phyloP scores from a whole-genome alignment of 768 basidiomycete genomes.

The Xanthoconium stramineum region DNA sequence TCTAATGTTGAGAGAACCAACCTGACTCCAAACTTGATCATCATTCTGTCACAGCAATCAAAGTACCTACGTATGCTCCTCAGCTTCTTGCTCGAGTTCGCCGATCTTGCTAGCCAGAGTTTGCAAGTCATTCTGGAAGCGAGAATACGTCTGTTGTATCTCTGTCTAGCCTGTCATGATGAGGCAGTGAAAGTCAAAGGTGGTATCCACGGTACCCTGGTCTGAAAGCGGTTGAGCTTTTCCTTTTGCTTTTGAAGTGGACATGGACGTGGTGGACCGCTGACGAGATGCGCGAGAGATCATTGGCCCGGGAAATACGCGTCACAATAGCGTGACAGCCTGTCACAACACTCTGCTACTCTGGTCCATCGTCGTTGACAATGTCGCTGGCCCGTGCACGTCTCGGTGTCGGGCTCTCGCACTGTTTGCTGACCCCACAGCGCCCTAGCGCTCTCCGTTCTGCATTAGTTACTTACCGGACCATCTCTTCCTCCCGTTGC shows the following conservation, averaged over 20 bases:
- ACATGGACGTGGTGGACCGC: conserved; percentile 33
- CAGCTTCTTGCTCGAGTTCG: conserved; percentile 92
- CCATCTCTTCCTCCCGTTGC: conserved; percentile 23
- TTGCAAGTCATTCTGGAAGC: conserved; percentile 85
- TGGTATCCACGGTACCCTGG: conserved; percentile 54
- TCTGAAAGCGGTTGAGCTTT: conserved; percentile 59
- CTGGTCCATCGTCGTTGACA: conserved; percentile 20
- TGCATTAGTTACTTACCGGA: conserved; percentile 45
- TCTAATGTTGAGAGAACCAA: conserved; percentile 85
- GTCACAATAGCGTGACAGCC: conserved; percentile 26
- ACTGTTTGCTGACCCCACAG: conserved; percentile 34
- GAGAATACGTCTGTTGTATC: conserved; percentile 77
- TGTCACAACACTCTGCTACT: conserved; percentile 25
- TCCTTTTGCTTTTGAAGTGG: conserved; percentile 53
- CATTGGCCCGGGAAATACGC: conserved; percentile 24
- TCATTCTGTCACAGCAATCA: neutral
- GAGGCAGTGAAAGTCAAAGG: conserved; percentile 21
- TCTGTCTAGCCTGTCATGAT: conserved; percentile 60
- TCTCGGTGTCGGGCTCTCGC: conserved; percentile 50
- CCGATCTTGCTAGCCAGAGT: conserved; percentile 92
- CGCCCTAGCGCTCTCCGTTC: conserved; percentile 32
- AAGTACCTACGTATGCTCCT: conserved; percentile 81
- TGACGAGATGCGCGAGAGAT: conserved; percentile 14
- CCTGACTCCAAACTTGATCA: conserved; percentile 38
- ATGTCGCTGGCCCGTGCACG: conserved; percentile 60